Conservation (phyloP, 805 yeast species). For the Wilhelminamyces savonicus region DNA sequence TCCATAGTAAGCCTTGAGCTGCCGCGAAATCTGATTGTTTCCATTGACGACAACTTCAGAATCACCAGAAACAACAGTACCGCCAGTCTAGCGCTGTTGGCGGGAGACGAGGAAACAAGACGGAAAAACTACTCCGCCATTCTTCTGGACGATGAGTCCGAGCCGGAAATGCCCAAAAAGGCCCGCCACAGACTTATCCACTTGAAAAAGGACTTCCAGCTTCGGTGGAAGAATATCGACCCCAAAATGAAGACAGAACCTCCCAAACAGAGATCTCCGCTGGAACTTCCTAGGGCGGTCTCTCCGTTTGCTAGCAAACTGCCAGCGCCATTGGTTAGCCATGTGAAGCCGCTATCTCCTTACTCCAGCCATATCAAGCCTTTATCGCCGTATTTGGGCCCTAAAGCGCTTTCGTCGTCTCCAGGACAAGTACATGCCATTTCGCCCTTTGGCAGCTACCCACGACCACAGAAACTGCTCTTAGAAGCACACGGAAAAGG, state of each 20-base stretch:
- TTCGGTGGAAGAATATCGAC: too few relatives aligned
- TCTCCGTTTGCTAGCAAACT: background rate
- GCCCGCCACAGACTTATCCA: slow-evolving; percentile 11
- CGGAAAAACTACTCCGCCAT: slow-evolving; percentile 13
- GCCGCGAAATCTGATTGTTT: slow-evolving; percentile 36
- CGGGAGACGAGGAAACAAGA: slow-evolving; percentile 1
- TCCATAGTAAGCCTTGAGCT: slow-evolving; percentile 32
- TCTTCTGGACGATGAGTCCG: slow-evolving; percentile 33
- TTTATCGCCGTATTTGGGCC: too few relatives aligned
- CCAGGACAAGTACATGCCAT: too few relatives aligned
- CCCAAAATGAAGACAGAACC: too few relatives aligned
- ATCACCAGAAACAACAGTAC: slow-evolving; percentile 30
- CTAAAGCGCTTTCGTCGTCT: too few relatives aligned
- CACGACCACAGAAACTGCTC: too few relatives aligned
- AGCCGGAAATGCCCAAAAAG: slow-evolving; percentile 14
- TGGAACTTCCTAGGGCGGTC: background rate
- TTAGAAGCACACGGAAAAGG: too few relatives aligned
- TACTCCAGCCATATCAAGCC: too few relatives aligned
- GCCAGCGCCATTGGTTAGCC: too few relatives aligned
- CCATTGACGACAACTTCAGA: slow-evolving; percentile 28
- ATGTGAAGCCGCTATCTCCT: too few relatives aligned
- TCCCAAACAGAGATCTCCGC: too few relatives aligned
- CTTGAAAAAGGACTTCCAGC: slow-evolving; percentile 18
- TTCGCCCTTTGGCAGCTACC: too few relatives aligned
- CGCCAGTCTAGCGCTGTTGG: slow-evolving; percentile 10